phyloP scores from a whole-genome alignment of 75 land plant genomes.

The Pseudotsuga menziesii region DNA sequence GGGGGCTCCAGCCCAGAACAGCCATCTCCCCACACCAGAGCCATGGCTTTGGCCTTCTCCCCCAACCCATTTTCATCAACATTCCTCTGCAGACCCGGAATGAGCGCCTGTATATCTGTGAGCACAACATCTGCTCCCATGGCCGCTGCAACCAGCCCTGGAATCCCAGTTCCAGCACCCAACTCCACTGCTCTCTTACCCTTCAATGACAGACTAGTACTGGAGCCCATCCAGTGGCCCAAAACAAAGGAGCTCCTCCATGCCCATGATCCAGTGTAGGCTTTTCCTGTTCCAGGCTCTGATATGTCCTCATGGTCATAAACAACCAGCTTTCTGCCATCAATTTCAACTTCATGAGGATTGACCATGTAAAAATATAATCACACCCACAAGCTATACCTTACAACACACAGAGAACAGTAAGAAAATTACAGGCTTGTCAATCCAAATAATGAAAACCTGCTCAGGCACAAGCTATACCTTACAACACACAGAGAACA shows the following conservation, averaged over 20 bases:
- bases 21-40: conserved; percentile 31
- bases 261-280: conserved; percentile 27
- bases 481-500: no score
- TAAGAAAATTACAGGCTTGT: no score
- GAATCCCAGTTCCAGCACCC: conserved; percentile 53
- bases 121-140: conserved; percentile 32
- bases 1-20: not conserved
- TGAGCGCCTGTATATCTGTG: conserved; percentile 27
- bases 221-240: conserved; percentile 16
- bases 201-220: not conserved
- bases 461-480: no score
- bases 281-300: no score
- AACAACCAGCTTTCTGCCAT: no score
- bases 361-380: no score
- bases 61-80: conserved; percentile 29
- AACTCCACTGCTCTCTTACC: conserved; percentile 36
- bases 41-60: conserved; percentile 33
- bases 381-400: no score
- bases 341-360: no score
- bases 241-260: conserved; percentile 32
- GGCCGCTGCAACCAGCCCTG: conserved; percentile 35
- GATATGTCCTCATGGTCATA: no score
- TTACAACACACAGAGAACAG: no score
- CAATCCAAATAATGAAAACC: no score
- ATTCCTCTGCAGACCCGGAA: conserved; percentile 24